phyloP scores from a whole-genome alignment of 306 rosid genomes.

The Quercus gilva region DNA sequence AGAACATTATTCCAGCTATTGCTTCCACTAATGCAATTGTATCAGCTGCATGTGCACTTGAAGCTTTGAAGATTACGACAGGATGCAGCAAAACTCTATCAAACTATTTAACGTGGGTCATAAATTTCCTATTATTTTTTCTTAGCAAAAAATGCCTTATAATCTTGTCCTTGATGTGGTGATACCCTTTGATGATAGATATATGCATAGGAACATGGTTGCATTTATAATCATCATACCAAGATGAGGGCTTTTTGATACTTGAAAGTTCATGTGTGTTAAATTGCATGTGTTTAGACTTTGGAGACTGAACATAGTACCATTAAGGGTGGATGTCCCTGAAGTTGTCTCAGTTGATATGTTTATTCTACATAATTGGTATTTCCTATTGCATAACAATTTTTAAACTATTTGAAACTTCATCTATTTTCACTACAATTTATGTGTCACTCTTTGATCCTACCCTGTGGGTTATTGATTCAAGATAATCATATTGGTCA shows the following conservation, averaged over 20 bases:
- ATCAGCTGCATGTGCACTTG: conserved; percentile 93
- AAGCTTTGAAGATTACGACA: conserved; percentile 85
- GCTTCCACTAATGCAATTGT: conserved; percentile 98
- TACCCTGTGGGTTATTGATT: neutral
- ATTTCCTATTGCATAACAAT: neutral
- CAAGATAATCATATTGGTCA: neutral
- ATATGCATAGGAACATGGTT: neutral
- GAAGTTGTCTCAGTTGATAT: neutral
- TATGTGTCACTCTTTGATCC: neutral
- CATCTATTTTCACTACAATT: neutral
- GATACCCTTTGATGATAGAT: neutral
- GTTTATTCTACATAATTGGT: neutral
- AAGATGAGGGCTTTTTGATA: neutral
- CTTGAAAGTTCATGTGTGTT: neutral
- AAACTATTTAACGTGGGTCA: conserved; percentile 72
- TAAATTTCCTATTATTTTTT: conserved; percentile 9
- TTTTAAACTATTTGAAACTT: neutral
- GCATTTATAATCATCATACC: neutral
- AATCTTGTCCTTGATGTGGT: neutral
- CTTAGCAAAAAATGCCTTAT: neutral
- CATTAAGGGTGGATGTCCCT: neutral
- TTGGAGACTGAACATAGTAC: neutral
- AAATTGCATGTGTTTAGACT: neutral
- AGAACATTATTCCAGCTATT: conserved; percentile 94
- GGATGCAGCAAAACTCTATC: conserved; percentile 96